phyloP scores from a whole-genome alignment of 768 basidiomycete genomes.

The Tricholoma bakamatsutake region DNA sequence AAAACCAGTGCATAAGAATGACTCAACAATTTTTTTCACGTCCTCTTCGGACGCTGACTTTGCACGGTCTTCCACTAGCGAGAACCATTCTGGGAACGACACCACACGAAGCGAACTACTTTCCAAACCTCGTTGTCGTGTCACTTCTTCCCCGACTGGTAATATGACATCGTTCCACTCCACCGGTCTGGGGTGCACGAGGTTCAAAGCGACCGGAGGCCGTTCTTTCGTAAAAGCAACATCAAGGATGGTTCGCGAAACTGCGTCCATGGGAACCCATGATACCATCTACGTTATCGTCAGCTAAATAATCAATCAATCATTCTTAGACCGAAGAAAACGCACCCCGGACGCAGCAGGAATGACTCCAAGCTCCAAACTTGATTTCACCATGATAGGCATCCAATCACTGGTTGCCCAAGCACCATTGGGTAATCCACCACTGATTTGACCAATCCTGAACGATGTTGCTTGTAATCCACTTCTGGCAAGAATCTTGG shows the following conservation, averaged over 20 bases:
- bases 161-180: conserved; percentile 26
- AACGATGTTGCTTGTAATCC: no score
- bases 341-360: conserved; percentile 27
- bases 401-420: conserved; percentile 45
- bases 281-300: no score
- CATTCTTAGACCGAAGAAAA: no score
- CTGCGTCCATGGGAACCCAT: conserved; percentile 39
- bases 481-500: conserved; percentile 18
- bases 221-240: conserved; percentile 15
- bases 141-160: conserved; percentile 11
- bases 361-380: conserved; percentile 7
- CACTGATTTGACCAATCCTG: conserved; percentile 41
- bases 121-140: background rate
- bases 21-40: no score
- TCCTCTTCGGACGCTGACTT: no score
- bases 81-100: conserved; percentile 20
- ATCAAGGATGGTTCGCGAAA: conserved; percentile 27
- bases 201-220: conserved; percentile 15
- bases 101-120: background rate
- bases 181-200: conserved; percentile 12
- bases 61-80: conserved; percentile 1
- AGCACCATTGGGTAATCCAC: conserved; percentile 31
- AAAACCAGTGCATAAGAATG: no score
- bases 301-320: no score
- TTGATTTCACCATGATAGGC: conserved; percentile 34